phyloP scores from a whole-genome alignment of 352 stramenopile species.

The Globisporangium polare region DNA sequence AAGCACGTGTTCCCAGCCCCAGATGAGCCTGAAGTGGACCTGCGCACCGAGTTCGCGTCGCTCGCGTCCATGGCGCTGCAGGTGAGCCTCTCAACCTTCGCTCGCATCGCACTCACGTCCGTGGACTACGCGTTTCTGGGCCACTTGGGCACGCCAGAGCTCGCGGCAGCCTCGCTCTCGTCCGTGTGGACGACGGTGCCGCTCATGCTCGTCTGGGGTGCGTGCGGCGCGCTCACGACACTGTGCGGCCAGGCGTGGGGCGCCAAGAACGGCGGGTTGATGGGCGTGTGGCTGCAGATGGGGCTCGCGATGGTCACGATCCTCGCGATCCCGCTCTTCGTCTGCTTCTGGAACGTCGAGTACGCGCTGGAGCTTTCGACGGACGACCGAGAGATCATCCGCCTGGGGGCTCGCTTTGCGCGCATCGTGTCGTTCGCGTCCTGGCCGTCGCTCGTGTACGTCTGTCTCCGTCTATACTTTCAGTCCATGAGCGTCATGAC shows the following conservation, averaged over 20 bases:
- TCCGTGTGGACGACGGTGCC: not conserved
- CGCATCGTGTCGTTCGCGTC: not conserved
- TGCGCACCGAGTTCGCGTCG: slow-evolving; percentile 45
- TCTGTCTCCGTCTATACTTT: not conserved
- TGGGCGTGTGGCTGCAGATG: slow-evolving; percentile 73
- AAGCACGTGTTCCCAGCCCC: not conserved
- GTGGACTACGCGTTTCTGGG: slow-evolving; percentile 49
- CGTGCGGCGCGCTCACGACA: slow-evolving; percentile 58
- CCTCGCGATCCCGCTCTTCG: slow-evolving; percentile 12
- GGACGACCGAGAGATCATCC: slow-evolving; percentile 48
- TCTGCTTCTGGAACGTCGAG: slow-evolving; percentile 55
- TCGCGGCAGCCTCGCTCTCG: slow-evolving; percentile 62
- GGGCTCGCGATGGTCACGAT: slow-evolving; percentile 47
- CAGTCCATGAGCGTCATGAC: not conserved
- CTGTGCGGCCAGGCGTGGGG: slow-evolving; percentile 75
- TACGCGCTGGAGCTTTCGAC: slow-evolving; percentile 33
- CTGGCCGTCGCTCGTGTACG: not conserved
- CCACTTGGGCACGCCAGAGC: slow-evolving; percentile 54
- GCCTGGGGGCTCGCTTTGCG: slow-evolving; percentile 47
- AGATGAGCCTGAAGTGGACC: slow-evolving; percentile 41
- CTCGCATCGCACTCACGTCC: not conserved
- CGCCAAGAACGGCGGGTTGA: slow-evolving; percentile 57
- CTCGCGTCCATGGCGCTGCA: slow-evolving; percentile 16
- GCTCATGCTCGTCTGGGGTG: slow-evolving; percentile 49
- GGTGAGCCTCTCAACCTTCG: not conserved